These are phyloP conservation scores for Ustilago tritici DNA, from an alignment of 1,284 basidiomycete genomes.

Conservation along the genomic window DNA sequence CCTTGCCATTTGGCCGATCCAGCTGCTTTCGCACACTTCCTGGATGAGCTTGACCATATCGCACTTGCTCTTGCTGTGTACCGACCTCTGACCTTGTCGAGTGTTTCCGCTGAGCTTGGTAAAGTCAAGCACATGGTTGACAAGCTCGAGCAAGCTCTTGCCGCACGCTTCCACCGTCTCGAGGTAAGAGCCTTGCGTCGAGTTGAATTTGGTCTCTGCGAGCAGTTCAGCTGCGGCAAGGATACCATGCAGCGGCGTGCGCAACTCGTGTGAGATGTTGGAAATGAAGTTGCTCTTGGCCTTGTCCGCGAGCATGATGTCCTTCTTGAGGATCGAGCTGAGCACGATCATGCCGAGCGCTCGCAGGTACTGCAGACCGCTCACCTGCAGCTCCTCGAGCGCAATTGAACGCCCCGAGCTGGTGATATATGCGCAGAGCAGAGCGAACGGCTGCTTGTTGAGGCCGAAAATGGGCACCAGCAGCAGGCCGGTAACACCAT, in stretches of 20 bases:
- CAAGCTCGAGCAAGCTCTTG: conserved; percentile 74
- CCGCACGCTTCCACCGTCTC: conserved; percentile 75
- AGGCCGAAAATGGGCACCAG: conserved; percentile 88
- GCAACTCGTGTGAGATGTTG: conserved; percentile 89
- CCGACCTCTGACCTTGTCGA: conserved; percentile 70
- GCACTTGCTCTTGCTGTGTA: conserved; percentile 50
- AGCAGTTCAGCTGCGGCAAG: conserved; percentile 90
- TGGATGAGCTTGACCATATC: conserved; percentile 91
- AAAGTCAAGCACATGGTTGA: conserved; percentile 96
- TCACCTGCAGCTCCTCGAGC: conserved; percentile 78
- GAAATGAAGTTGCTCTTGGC: conserved; percentile 88
- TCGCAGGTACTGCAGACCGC: conserved; percentile 89
- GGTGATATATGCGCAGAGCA: conserved; percentile 87
- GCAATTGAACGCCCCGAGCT: conserved; percentile 81
- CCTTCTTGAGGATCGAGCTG: conserved; percentile 88
- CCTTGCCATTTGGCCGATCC: conserved; percentile 88
- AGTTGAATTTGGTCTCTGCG: conserved; percentile 82
- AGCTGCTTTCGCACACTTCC: conserved; percentile 93
- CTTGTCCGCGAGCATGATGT: conserved; percentile 94
- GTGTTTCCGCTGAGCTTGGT: conserved; percentile 85
- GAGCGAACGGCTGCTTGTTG: conserved; percentile 88
- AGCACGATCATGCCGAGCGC: conserved; percentile 92
- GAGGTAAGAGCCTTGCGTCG: conserved; percentile 86
- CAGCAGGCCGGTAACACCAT: conserved; percentile 50
- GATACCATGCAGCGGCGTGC: conserved; percentile 73